These are phyloP conservation scores for Colletotrichum sp. DNA, from an alignment of 2,329 filamentous ascomycete species.

Conservation along the genomic window DNA sequence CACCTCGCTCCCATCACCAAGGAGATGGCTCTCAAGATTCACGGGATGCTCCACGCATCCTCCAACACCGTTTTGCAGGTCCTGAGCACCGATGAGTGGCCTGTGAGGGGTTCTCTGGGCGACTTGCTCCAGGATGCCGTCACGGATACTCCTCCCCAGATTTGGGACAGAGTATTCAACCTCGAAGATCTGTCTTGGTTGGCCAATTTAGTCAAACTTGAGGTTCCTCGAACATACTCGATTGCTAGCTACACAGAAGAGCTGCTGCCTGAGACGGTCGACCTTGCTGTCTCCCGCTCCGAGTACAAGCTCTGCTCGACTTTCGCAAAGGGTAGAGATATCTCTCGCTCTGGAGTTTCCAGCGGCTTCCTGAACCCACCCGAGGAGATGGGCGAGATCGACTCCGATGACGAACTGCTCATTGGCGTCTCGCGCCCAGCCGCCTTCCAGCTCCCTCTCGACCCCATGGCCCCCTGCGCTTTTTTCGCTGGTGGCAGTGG, in stretches of 20 bases:
- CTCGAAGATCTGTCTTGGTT: constrained; percentile 51
- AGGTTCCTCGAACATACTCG: constrained; percentile 58
- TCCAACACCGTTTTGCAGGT: constrained; percentile 54
- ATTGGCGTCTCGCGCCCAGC: constrained; percentile 56
- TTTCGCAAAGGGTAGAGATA: constrained; percentile 35
- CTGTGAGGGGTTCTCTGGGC: constrained; percentile 53
- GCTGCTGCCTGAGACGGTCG: constrained; percentile 54
- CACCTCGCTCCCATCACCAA: constrained; percentile 58
- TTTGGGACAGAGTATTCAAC: constrained; percentile 57
- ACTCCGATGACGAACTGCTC: constrained; percentile 52
- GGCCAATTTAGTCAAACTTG: constrained; percentile 48
- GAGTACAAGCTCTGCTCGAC: constrained; percentile 53
- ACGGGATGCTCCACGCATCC: constrained; percentile 52
- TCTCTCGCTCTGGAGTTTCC: constrained; percentile 49
- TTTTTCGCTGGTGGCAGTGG: constrained; percentile 60
- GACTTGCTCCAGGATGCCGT: constrained; percentile 55
- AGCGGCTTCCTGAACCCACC: constrained; percentile 59
- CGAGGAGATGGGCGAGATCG: constrained; percentile 38
- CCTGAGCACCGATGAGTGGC: constrained; percentile 55
- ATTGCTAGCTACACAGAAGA: constrained; percentile 57
- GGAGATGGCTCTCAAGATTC: constrained; percentile 52
- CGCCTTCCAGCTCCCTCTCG: constrained; percentile 56
- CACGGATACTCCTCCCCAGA: constrained; percentile 48
- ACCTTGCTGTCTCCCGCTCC: constrained; percentile 55
- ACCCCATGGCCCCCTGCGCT: constrained; percentile 54